phyloP scores from a whole-genome alignment of 139 green algal species.

The Gonium pectorale region DNA sequence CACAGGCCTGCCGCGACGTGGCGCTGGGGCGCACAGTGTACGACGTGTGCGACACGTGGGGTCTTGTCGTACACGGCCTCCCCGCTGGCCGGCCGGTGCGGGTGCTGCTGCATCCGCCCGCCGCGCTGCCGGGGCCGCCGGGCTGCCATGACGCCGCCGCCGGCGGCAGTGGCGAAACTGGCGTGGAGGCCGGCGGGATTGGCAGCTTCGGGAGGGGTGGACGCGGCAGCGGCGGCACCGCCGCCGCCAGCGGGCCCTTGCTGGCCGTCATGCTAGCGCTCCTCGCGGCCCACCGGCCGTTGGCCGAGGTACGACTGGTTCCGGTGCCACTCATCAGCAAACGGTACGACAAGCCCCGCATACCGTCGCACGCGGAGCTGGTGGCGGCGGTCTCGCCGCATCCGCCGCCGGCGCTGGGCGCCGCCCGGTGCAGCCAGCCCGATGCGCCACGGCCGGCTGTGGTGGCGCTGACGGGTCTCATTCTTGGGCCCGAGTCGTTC shows the following conservation, averaged over 20 bases:
- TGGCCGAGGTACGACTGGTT: constrained; percentile 27
- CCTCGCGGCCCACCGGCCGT: not conserved
- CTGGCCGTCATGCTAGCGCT: constrained; percentile 1
- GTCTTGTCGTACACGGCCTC: not conserved
- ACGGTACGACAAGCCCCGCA: constrained; percentile 41
- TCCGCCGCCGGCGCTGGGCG: no score
- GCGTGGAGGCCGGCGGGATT: not conserved
- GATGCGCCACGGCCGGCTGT: not conserved
- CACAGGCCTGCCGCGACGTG: not conserved
- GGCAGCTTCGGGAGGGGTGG: not conserved
- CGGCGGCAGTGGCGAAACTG: not conserved
- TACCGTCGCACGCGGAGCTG: constrained; percentile 10
- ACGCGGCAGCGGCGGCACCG: not conserved
- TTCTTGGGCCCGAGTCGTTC: constrained; percentile 35
- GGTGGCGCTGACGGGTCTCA: not conserved
- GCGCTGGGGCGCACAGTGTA: not conserved
- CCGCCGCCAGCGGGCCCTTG: not conserved
- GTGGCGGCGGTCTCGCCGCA: constrained; percentile 20
- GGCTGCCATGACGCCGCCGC: not conserved
- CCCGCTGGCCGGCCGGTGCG: constrained; percentile 3
- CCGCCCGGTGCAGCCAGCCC: not conserved
- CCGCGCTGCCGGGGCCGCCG: not conserved
- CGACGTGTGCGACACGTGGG: constrained; percentile 9
- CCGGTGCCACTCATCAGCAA: constrained; percentile 17
- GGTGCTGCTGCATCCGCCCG: constrained; percentile 35